Percentiles rank a stretch among this genome's conserved stretches.
Evolutionary conservation across 2,329 filamentous ascomycete species (phyloP).

Genomic region (Cladophialophora exuberans): DNA sequence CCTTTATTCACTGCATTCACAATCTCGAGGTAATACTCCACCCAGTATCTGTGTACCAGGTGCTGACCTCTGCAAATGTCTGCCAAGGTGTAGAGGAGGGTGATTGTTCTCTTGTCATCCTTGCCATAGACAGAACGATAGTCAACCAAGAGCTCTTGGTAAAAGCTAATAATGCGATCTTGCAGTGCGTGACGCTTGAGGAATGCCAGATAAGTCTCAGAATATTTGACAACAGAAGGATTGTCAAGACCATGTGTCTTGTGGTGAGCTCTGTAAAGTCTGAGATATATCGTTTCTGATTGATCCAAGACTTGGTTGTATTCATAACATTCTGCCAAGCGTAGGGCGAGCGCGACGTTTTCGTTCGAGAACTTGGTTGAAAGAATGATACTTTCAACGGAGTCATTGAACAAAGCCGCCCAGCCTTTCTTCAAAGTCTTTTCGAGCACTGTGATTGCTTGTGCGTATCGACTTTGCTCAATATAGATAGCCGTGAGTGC

Average conservation of each 20-base stretch:
- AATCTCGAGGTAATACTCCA: slow-evolving; percentile 25
- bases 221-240: slow-evolving; percentile 40
- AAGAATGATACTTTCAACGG: slow-evolving; percentile 49
- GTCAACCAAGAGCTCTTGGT: slow-evolving; percentile 45
- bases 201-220: slow-evolving; percentile 15
- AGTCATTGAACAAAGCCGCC: slow-evolving; percentile 51
- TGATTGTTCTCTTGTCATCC: slow-evolving; percentile 42
- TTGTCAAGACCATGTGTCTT: slow-evolving; percentile 38
- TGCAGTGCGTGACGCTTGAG: slow-evolving; percentile 21
- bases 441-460: slow-evolving; percentile 52
- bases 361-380: slow-evolving; percentile 49
- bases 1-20: slow-evolving; percentile 40
- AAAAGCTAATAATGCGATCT: slow-evolving; percentile 42
- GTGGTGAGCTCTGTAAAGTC: slow-evolving; percentile 42
- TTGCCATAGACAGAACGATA: slow-evolving; percentile 41
- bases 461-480: slow-evolving; percentile 51
- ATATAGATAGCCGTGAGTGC: slow-evolving; percentile 41
- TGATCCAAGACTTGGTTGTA: slow-evolving; percentile 41
- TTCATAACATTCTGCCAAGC: slow-evolving; percentile 51
- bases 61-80: slow-evolving; percentile 36
- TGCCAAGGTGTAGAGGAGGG: slow-evolving; percentile 44
- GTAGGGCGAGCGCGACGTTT: slow-evolving; percentile 51
- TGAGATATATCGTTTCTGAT: slow-evolving; percentile 42
- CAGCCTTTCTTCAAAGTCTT: slow-evolving; percentile 50
- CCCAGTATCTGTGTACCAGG: slow-evolving; percentile 10